Percentiles rank a stretch among this genome's conserved stretches.
Evolutionary conservation across 169 alveolate genomes (phyloP).

Genomic region (Theileria parva): DNA sequence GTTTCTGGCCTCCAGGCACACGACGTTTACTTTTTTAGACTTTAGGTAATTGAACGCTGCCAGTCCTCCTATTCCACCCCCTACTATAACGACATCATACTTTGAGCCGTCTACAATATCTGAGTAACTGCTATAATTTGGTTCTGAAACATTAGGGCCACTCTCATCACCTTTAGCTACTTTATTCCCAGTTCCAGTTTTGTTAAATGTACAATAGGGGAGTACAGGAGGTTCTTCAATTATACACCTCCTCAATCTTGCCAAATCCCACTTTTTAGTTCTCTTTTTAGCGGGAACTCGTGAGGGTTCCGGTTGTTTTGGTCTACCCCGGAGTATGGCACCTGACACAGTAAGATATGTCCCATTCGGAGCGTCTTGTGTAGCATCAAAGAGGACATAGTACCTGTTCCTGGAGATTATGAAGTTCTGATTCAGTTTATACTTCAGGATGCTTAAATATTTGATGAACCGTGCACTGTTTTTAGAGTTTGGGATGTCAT

Average conservation of each 20-base stretch:
- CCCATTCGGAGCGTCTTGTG: background rate
- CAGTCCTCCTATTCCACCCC: conserved; percentile 77
- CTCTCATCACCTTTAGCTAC: background rate
- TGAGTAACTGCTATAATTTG: background rate
- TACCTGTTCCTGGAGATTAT: background rate
- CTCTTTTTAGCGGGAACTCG: background rate
- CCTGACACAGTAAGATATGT: background rate
- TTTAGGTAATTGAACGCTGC: conserved; percentile 74
- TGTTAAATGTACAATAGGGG: background rate
- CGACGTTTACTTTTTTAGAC: conserved; percentile 56
- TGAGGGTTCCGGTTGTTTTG: background rate
- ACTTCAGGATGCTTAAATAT: background rate
- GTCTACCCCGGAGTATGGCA: background rate
- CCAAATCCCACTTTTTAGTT: background rate
- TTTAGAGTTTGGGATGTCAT: background rate
- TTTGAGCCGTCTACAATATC: conserved; percentile 28
- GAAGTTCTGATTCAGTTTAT: background rate
- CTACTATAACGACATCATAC: conserved; percentile 67
- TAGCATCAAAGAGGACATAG: background rate
- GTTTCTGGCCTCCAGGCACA: conserved; percentile 72
- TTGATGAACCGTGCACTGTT: background rate
- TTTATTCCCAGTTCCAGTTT: background rate
- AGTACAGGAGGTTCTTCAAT: background rate
- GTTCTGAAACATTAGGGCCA: background rate
- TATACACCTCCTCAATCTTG: background rate